Evolutionary conservation across 441 rosid species (phyloP).

Genomic region (Erodium moschatum): DNA sequence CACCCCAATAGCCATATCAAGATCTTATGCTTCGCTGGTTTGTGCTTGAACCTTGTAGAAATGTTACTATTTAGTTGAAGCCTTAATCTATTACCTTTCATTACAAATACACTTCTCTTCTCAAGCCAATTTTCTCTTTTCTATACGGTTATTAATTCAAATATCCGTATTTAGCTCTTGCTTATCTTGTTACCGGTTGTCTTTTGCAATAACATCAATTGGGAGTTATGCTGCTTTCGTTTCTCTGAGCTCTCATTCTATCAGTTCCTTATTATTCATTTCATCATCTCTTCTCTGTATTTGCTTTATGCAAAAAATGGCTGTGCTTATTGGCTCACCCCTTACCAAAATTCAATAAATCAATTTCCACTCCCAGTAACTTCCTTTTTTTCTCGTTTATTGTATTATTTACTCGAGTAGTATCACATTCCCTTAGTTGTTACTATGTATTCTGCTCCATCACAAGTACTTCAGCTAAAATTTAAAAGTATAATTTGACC

Average conservation of each 20-base stretch:
- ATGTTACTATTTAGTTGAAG: not conserved
- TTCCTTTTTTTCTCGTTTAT: not conserved
- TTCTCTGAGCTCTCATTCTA: not conserved
- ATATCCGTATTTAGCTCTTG: not conserved
- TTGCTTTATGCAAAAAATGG: not conserved
- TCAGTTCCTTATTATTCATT: constrained; percentile 3
- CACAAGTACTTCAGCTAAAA: not conserved
- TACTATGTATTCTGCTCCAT: not conserved
- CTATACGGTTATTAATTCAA: not conserved
- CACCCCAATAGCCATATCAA: not conserved
- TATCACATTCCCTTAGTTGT: not conserved
- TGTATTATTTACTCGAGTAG: not conserved
- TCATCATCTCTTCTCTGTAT: not conserved
- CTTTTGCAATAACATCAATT: not conserved
- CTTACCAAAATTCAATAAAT: not conserved
- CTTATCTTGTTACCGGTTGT: not conserved
- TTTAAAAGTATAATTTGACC: not conserved
- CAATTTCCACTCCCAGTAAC: not conserved
- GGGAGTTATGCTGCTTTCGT: not conserved
- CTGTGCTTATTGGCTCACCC: not conserved
- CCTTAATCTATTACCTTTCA: not conserved
- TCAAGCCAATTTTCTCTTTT: not conserved
- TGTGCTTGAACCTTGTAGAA: constrained; percentile 3
- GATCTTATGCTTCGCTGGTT: not conserved
- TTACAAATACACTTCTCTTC: not conserved